Evolutionary conservation across 805 yeast species (phyloP).

Genomic region (Wickerhamiella domercqiae): DNA sequence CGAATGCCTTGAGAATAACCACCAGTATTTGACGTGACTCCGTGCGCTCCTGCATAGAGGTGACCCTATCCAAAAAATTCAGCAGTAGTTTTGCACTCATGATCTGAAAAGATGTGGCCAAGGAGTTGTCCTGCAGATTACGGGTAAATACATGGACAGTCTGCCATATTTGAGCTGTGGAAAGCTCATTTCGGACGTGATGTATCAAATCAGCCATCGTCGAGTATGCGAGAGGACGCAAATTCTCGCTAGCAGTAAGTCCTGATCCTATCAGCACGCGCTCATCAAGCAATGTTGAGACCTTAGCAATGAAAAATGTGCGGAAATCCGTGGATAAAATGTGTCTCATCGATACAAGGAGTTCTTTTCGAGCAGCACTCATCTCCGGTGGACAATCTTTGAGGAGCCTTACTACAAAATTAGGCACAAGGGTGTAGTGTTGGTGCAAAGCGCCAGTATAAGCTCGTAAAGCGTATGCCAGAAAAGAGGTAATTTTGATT

Average conservation of each 20-base stretch:
- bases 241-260: constrained; percentile 73
- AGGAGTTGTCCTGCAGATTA: constrained; percentile 61
- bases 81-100: constrained; percentile 87
- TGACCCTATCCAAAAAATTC: constrained; percentile 76
- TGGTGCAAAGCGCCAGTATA: constrained; percentile 49
- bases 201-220: constrained; percentile 94
- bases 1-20: constrained; percentile 76
- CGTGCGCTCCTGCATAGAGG: constrained; percentile 62
- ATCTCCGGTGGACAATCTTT: constrained; percentile 94
- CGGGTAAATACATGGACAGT: constrained; percentile 72
- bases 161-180: constrained; percentile 70
- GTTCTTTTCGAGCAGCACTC: constrained; percentile 80
- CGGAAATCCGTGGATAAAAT: constrained; percentile 84
- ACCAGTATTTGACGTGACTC: constrained; percentile 76
- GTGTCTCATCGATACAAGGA: constrained; percentile 87
- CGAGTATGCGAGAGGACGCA: constrained; percentile 85
- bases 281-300: constrained; percentile 75
- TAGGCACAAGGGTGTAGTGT: constrained; percentile 60
- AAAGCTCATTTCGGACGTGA: constrained; percentile 70
- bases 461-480: constrained; percentile 84
- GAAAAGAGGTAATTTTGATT: constrained; percentile 87
- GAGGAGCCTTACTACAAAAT: constrained; percentile 63
- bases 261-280: constrained; percentile 84
- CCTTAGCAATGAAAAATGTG: constrained; percentile 64
- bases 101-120: constrained; percentile 82